These are phyloP conservation scores for Tephrocybe sp. DNA, from an alignment of 768 basidiomycete genomes.

Conservation along the genomic window DNA sequence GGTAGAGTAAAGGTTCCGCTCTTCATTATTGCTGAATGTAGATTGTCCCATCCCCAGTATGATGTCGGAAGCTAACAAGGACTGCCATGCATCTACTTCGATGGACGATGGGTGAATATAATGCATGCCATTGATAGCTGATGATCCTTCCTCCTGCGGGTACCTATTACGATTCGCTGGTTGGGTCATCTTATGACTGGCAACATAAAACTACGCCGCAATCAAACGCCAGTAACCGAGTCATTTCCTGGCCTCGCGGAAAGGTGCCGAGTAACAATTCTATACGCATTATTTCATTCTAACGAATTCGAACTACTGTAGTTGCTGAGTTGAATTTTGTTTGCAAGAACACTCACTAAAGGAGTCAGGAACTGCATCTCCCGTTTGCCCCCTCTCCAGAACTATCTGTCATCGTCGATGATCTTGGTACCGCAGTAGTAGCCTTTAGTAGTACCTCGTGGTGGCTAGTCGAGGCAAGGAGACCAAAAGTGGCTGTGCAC, in stretches of 20 bases:
- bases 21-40: constrained; percentile 43
- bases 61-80: constrained; percentile 33
- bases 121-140: constrained; percentile 73
- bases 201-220: constrained; percentile 51
- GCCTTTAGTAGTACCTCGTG: too few relatives aligned
- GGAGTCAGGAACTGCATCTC: too few relatives aligned
- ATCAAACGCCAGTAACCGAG: constrained; percentile 39
- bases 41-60: constrained; percentile 43
- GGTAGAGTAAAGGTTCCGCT: constrained; percentile 56
- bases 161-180: constrained; percentile 53
- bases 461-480: not conserved
- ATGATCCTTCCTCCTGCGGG: constrained; percentile 61
- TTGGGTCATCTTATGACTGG: constrained; percentile 54
- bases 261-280: too few relatives aligned
- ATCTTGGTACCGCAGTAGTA: not conserved
- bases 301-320: too few relatives aligned
- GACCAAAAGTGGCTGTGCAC: constrained; percentile 16
- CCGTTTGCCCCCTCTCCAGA: too few relatives aligned
- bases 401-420: too few relatives aligned
- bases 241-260: constrained; percentile 59
- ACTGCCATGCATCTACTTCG: constrained; percentile 45
- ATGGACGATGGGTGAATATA: constrained; percentile 50
- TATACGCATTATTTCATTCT: too few relatives aligned
- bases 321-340: too few relatives aligned
- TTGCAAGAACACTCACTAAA: too few relatives aligned